Conservation (phyloP, 2,329 filamentous ascomycete genomes). For the Penicillium sp. region DNA sequence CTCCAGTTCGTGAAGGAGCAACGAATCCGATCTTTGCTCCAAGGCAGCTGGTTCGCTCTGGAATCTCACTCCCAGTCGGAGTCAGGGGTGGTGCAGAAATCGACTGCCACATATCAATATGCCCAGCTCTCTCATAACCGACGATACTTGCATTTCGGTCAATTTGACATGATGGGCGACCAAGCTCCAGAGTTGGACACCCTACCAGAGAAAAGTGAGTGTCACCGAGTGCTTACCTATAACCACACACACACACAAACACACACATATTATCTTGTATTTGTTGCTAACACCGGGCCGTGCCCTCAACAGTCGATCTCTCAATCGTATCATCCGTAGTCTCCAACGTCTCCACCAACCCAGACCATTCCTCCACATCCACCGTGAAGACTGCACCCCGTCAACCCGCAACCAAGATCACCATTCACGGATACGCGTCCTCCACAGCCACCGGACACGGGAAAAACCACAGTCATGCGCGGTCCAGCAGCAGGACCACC, state of each 20-base stretch:
- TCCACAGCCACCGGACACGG: conserved; percentile 32
- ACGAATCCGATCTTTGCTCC: conserved; percentile 80
- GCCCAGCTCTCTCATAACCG: conserved; percentile 88
- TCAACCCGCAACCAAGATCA: conserved; percentile 72
- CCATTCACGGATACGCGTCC: conserved; percentile 71
- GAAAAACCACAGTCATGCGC: conserved; percentile 33
- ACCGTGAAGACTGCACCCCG: conserved; percentile 47
- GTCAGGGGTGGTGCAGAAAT: conserved; percentile 41
- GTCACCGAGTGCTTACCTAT: background rate
- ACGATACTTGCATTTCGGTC: conserved; percentile 82
- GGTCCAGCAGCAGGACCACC: conserved; percentile 34
- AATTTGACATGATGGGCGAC: conserved; percentile 67
- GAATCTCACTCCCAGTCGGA: conserved; percentile 52
- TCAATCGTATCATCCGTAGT: conserved; percentile 87
- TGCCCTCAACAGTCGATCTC: conserved; percentile 64
- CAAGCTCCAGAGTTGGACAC: conserved; percentile 69
- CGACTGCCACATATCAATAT: conserved; percentile 68
- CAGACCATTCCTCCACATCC: conserved; percentile 49
- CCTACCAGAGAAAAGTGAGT: conserved; percentile 68
- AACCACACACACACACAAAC: background rate
- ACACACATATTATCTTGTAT: background rate
- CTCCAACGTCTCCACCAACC: conserved; percentile 77
- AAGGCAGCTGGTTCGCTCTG: conserved; percentile 81
- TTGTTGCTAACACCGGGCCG: conserved; percentile 6
- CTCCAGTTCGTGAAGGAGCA: conserved; percentile 97